Evolutionary conservation across 495 filamentous ascomycete genomes (phyloP), one percentile per base, ranked within the genome.

Genomic region (Talaromyces nanjingensis): DNA sequence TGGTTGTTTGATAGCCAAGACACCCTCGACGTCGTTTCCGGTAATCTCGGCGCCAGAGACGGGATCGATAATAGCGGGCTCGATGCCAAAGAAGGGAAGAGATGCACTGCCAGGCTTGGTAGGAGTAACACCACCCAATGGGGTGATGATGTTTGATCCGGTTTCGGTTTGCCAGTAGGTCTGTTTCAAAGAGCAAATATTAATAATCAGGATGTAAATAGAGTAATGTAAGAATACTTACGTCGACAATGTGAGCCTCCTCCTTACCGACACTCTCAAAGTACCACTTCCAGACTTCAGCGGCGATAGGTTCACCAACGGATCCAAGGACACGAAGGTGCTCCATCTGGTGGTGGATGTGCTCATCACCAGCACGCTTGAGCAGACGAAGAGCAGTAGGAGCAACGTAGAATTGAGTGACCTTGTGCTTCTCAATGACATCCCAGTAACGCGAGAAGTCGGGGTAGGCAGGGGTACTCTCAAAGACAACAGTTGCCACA

Each of bases 101-200:
- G 81, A 83, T 34, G 82, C 82, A 69, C 81, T 84, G 52, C 82
- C 82, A 42, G 82, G 82, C 71, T 84, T 84, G 1, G 81, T 84
- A 7, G 82, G 81, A 33, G 82, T 84, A 7, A 84, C 73, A 65
- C 82, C 82, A 49, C 77, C 81, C 53, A 84, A 63, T n/a, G 82
- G 81, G n/a, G 82, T 81, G 62, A 84, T 84, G 54, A 96, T 92
- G 73, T 98, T 88, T 56, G 92, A 98, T 61, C 94, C 94, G 9
- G 94, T 99, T 81, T 99, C 94, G 65, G 94, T 99, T 87, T 99
- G 94, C 96, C 94, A 99, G 83, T 99, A 99, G 54, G 94, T 99
- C 92, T 98, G 70, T 42, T 37, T 42, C 59, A 47, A 65, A 18
- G 29, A 37, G 27, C 63, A 56, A 58, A 25, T n/a, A 34, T 66